These are phyloP conservation scores for Ogataea polymorpha DNA, from an alignment of 805 yeast species.

Conservation along the genomic window DNA sequence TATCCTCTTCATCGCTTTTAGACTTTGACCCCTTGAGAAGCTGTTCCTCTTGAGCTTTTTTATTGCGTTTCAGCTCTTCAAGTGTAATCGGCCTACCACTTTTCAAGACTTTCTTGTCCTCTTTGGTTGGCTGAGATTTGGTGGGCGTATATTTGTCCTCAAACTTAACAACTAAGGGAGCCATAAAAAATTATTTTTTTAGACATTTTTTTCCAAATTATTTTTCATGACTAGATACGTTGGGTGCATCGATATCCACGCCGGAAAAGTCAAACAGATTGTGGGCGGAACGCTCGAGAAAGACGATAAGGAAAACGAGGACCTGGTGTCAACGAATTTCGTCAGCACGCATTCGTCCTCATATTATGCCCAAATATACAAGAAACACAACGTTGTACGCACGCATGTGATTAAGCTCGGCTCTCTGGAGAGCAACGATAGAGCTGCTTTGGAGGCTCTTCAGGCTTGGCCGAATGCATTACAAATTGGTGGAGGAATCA, in stretches of 20 bases:
- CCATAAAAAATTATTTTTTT: constrained; percentile 17
- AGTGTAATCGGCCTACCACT: constrained; percentile 62
- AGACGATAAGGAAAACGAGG: constrained; percentile 44
- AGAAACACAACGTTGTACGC: constrained; percentile 54
- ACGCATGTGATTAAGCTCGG: constrained; percentile 96
- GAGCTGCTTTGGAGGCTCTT: constrained; percentile 77
- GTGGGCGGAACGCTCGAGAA: constrained; percentile 84
- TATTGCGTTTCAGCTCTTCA: constrained; percentile 36
- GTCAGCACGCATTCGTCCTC: constrained; percentile 72
- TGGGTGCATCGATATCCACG: constrained; percentile 94
- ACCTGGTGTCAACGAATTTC: constrained; percentile 66
- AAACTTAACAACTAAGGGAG: constrained; percentile 49
- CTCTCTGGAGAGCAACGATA: constrained; percentile 66
- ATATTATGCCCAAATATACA: constrained; percentile 72
- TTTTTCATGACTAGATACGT: constrained; percentile 76
- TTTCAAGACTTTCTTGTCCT: constrained; percentile 50
- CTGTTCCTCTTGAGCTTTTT: constrained; percentile 32
- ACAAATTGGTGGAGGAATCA: constrained; percentile 95
- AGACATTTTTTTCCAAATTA: constrained; percentile 3
- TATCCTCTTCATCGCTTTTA: constrained; percentile 47
- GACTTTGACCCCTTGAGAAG: constrained; percentile 25
- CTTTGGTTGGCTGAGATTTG: constrained; percentile 37
- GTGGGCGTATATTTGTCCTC: constrained; percentile 33
- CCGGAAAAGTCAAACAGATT: constrained; percentile 93
- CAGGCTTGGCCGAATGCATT: constrained; percentile 66